Evolutionary conservation across 1,284 basidiomycete species (phyloP), one percentile per base, ranked within the genome.

Genomic region (Ceratobasidium sp.): DNA sequence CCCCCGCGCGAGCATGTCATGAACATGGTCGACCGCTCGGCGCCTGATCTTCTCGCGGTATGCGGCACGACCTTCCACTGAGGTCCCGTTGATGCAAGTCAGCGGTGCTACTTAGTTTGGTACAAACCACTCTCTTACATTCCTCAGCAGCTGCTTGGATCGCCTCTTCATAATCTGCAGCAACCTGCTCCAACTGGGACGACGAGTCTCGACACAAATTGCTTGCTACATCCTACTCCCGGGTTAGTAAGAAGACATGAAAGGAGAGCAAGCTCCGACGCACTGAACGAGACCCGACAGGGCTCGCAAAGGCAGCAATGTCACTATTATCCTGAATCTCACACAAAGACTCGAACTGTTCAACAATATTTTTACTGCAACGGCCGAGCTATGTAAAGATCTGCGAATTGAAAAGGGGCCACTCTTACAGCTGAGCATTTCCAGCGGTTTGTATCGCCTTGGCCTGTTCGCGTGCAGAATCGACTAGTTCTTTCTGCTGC

Each of bases 11-110:
- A 57, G 28, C 12, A 69, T 69, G 1, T 48, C 36, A 18, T 69
- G 52, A 8, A 34, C 65, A 5, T 58, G 65, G 21, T 34, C 39
- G 14, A 69, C 41, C 1, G 65, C 58, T 16, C 46, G 65, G 26
- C 65, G 65, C 23, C 65, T 52, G 53, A 69, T 45, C 36, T 69
- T 69, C 14, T 69, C 65, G 14, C 65, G 65, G 39, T 53, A 52
- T 10, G 36, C 30, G 1, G 65, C 39, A 23, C 65, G 65, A 26
- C n/a, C 58, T 28, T 69, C 36, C 18, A 69, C 65, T 69, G 30
- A 18, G 26, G n/a, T n/a, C n/a, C n/a, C n/a, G n/a, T n/a, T n/a
- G n/a, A n/a, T n/a, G n/a, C n/a, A n/a, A n/a, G n/a, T n/a, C n/a
- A n/a, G n/a, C n/a, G n/a, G n/a, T n/a, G n/a, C n/a, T n/a, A n/a